These are phyloP conservation scores for Erythrobasidium hasegawianum DNA, from an alignment of 1,284 basidiomycete genomes.

Conservation along the genomic window DNA sequence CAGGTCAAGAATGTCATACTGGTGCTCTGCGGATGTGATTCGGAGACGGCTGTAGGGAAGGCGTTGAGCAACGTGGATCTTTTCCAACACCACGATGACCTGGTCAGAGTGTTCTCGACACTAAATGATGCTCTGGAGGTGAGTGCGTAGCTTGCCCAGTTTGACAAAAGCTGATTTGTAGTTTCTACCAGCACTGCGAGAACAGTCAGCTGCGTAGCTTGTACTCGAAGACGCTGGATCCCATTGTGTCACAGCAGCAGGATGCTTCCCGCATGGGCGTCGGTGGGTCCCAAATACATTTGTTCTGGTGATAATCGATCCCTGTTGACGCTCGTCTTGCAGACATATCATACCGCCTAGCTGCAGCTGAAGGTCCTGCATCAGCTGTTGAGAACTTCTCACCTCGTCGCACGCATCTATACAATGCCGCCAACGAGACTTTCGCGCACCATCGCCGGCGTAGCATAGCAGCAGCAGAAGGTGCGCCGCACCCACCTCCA, in stretches of 20 bases:
- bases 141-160: slow-evolving; percentile 62
- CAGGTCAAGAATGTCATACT: slow-evolving; percentile 71
- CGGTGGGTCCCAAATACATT: slow-evolving; percentile 52
- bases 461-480: slow-evolving; percentile 53
- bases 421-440: slow-evolving; percentile 65
- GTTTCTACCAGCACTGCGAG: slow-evolving; percentile 50
- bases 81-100: slow-evolving; percentile 60
- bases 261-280: slow-evolving; percentile 53
- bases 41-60: slow-evolving; percentile 62
- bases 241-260: slow-evolving; percentile 18
- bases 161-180: not conserved
- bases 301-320: too few species aligned
- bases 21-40: slow-evolving; percentile 74
- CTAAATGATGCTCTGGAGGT: slow-evolving; percentile 90
- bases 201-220: slow-evolving; percentile 51
- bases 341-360: slow-evolving; percentile 53
- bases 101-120: slow-evolving; percentile 75
- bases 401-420: slow-evolving; percentile 53
- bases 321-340: too few species aligned
- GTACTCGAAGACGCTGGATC: slow-evolving; percentile 47
- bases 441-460: slow-evolving; percentile 40
- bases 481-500: slow-evolving; percentile 30
- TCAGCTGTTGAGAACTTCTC: slow-evolving; percentile 47
- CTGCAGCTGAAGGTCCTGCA: slow-evolving; percentile 61
- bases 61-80: slow-evolving; percentile 71